A percentile compares a stretch with the other conserved stretches of the same genome.
These are phyloP conservation scores for Periconia digitata DNA, from an alignment of 2,329 filamentous ascomycete species.

Conservation along the genomic window DNA sequence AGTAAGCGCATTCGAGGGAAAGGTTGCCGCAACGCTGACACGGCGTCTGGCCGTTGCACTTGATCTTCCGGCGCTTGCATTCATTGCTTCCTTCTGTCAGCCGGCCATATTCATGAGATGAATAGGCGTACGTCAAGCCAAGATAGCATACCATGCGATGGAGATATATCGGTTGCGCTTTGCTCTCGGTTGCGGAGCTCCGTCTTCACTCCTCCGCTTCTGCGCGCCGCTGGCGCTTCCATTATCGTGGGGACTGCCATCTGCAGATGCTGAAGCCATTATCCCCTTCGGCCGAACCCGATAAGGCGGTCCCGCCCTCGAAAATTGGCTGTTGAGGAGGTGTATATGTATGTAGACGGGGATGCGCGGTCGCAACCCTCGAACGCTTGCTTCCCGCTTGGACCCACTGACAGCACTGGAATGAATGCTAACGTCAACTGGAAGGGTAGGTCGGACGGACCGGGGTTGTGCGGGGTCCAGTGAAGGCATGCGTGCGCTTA, in stretches of 20 bases:
- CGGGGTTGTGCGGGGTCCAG: not conserved
- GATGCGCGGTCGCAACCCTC: too few species aligned
- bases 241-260: conserved; percentile 21
- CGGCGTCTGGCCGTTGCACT: conserved; percentile 66
- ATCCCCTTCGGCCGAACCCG: too few species aligned
- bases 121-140: too few species aligned
- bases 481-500: too few species aligned
- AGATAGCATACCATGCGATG: too few species aligned
- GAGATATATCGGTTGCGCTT: conserved; percentile 70
- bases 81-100: conserved; percentile 54
- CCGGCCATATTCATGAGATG: not conserved
- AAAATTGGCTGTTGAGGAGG: not conserved
- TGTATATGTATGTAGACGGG: not conserved
- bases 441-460: not conserved
- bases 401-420: too few species aligned
- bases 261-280: conserved; percentile 9
- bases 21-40: conserved; percentile 68
- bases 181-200: conserved; percentile 52
- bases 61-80: conserved; percentile 68
- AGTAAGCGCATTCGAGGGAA: conserved; percentile 64
- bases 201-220: conserved; percentile 51
- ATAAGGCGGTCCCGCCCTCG: not conserved
- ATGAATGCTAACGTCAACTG: too few species aligned
- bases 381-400: not conserved
- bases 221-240: conserved; percentile 9